Percentiles rank a stretch among this genome's conserved stretches.
phyloP scores from a whole-genome alignment of 768 basidiomycete genomes.

The Suillus tomentosus region DNA sequence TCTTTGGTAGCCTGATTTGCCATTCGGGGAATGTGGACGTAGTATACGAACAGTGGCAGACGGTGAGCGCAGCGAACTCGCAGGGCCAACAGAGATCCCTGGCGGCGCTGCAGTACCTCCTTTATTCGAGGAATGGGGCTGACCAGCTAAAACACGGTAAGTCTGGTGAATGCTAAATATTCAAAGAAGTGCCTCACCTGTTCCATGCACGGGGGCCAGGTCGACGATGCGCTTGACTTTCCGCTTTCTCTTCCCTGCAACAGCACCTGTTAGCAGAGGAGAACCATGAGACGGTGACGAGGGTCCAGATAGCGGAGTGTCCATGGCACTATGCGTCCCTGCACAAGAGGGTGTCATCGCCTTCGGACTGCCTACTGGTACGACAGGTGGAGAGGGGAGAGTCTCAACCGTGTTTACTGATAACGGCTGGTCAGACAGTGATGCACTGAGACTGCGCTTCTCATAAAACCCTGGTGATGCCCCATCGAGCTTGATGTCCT shows the following conservation, averaged over 20 bases:
- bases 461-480: constrained; percentile 70
- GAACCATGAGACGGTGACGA: constrained; percentile 43
- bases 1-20: constrained; percentile 17
- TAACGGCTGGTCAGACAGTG: constrained; percentile 53
- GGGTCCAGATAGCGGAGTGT: constrained; percentile 29
- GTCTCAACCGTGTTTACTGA: constrained; percentile 50
- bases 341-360: constrained; percentile 15
- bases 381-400: constrained; percentile 59
- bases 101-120: background rate
- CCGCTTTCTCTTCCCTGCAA: constrained; percentile 51
- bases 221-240: constrained; percentile 80
- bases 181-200: constrained; percentile 36
- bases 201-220: constrained; percentile 52
- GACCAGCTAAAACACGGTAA: constrained; percentile 35
- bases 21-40: constrained; percentile 19
- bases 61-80: constrained; percentile 14
- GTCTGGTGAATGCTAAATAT: constrained; percentile 30
- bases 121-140: background rate
- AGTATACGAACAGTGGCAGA: constrained; percentile 22
- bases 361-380: constrained; percentile 50
- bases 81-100: background rate
- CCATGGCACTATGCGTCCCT: constrained; percentile 24
- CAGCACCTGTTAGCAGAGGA: constrained; percentile 44
- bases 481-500: constrained; percentile 76
- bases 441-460: constrained; percentile 54